Base-by-base conservation (phyloP, 1,284 basidiomycete genomes). In the Irpex lacteus region DNA sequence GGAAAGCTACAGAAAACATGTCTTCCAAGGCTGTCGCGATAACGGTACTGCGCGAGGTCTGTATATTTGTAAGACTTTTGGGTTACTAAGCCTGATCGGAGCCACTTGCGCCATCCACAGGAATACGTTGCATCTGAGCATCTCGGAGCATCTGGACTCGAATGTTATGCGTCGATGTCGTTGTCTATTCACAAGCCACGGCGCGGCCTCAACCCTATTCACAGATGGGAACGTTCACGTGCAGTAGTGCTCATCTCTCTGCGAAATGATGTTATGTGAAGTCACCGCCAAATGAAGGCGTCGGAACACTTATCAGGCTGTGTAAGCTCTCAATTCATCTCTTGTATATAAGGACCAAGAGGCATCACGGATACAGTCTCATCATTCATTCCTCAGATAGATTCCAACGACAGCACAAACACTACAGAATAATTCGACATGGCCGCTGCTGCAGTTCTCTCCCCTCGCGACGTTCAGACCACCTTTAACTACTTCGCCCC, bases 401-500 rank as follows among this genome's bases (percentile, higher is more conserved):
- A 4, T 32, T 32, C 32, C 32, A 32, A 32, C 32, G 32, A 32
- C 21, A 4, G 3, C 32, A 56, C 54, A 15, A 56, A 26, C 34
- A 32, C 26, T 18, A 56, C 54, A 56, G 26, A 26, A 36, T 18
- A 18, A 2, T 34, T 21, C 13, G 26, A 26, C 19, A 75, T 76
- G 74, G 71, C 73, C 53, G 66, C 72, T 36, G 70, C 72, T 49
- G 69, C 69, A 59, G 69, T 71, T 7, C 71, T 76, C 53, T 44
- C 74, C 47, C 70, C 72, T 34, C 71, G 67, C 58, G 74, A 76
- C 66, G 69, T 76, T 40, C 70, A 66, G n/a, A 73, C 73, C 59
- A 72, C 69, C 15, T 65, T 75, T 38, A 74, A 75, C 70, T 76
- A 76, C 67, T 76, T 71, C 65, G 58, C 60, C 1, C 71, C 73